Evolutionary conservation across 495 filamentous ascomycete species (phyloP).

Genomic region (Talaromyces liani): DNA sequence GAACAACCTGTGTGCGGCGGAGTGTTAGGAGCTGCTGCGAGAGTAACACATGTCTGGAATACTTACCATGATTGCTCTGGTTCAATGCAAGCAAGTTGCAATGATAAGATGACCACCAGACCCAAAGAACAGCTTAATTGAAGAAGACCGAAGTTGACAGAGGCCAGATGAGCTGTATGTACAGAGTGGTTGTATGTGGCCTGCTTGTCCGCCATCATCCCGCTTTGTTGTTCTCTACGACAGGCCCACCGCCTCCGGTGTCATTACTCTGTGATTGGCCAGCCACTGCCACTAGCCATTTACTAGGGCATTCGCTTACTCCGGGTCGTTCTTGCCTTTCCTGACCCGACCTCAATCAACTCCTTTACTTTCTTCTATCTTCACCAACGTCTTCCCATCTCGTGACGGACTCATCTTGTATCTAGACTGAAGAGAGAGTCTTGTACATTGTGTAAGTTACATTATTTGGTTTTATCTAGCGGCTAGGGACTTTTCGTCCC

Average conservation of each 20-base stretch:
- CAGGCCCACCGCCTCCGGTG: background rate
- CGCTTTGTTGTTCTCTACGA: slow-evolving; percentile 38
- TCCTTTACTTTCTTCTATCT: background rate
- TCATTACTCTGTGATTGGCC: background rate
- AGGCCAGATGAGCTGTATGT: slow-evolving; percentile 1
- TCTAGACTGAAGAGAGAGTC: background rate
- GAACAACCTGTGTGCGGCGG: slow-evolving; percentile 65
- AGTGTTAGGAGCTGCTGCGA: slow-evolving; percentile 17
- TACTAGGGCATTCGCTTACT: slow-evolving; percentile 7
- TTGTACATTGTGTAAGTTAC: background rate
- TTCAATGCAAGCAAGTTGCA: background rate
- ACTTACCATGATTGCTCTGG: slow-evolving; percentile 17
- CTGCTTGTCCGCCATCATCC: background rate
- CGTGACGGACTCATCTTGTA: slow-evolving; percentile 7
- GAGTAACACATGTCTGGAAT: slow-evolving; percentile 11
- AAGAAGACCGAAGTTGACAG: background rate
- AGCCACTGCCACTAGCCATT: background rate
- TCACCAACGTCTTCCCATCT: slow-evolving; percentile 12
- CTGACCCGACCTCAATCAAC: background rate
- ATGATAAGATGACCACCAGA: background rate
- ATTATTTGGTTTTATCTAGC: background rate
- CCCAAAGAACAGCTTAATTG: background rate
- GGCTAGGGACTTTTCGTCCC: background rate
- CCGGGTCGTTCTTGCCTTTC: slow-evolving; percentile 5
- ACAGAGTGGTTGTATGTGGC: slow-evolving; percentile 19